A percentile compares a stretch with the other conserved stretches of the same genome.
phyloP scores from a whole-genome alignment of 345 rosid species.

The Arabis alpina region DNA sequence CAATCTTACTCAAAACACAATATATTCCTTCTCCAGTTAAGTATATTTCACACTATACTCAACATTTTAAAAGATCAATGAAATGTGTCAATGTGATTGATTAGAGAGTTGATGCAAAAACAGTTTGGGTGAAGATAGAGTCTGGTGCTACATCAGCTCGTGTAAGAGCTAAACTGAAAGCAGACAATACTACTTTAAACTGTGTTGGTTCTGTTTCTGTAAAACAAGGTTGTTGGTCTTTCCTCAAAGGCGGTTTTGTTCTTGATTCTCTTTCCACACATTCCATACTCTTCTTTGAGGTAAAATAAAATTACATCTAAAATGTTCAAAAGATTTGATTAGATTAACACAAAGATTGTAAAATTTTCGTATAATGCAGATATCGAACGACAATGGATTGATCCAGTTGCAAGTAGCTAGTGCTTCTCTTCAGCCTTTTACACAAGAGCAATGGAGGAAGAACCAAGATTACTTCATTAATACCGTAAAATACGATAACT shows the following conservation, averaged over 20 bases:
- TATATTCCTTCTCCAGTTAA: conserved; percentile 79
- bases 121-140: conserved; percentile 64
- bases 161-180: conserved; percentile 63
- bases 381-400: conserved; percentile 41
- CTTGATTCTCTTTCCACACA: conserved; percentile 55
- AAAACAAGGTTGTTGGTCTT: conserved; percentile 81
- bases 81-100: neutral
- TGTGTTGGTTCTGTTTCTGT: conserved; percentile 81
- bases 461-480: conserved; percentile 63
- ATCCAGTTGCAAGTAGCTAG: conserved; percentile 50
- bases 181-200: conserved; percentile 45
- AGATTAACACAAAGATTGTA: neutral
- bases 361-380: conserved; percentile 41
- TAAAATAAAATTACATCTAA: conserved; percentile 13
- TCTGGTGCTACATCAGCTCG: conserved; percentile 53
- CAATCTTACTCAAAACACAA: conserved; percentile 56
- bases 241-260: conserved; percentile 89
- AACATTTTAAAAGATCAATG: neutral
- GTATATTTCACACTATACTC: conserved; percentile 9
- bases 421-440: conserved; percentile 73
- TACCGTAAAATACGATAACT: conserved; percentile 45
- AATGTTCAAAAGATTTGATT: neutral
- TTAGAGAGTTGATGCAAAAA: neutral
- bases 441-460: conserved; percentile 66
- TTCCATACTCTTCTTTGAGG: conserved; percentile 61